A percentile compares a stretch with the other conserved stretches of the same genome.
phyloP scores from a whole-genome alignment of 1,139 yeast species.

The Candida sanyaensis region DNA sequence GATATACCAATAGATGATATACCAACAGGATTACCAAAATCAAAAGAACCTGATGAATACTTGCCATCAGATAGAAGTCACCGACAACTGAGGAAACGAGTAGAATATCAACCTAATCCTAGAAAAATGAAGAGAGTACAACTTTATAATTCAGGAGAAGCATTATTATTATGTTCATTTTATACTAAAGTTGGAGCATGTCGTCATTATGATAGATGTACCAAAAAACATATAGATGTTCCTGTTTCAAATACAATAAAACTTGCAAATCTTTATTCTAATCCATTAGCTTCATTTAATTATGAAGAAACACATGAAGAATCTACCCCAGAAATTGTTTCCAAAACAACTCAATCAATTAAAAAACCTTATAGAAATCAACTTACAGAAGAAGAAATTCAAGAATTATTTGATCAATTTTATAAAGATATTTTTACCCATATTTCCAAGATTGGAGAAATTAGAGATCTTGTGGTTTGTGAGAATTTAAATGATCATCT shows the following conservation, averaged over 20 bases:
- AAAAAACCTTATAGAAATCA: slow-evolving; percentile 6
- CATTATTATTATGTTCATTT: slow-evolving; percentile 44
- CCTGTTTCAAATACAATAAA: slow-evolving; percentile 63
- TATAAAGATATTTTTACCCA: slow-evolving; percentile 75
- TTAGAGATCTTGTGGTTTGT: slow-evolving; percentile 70
- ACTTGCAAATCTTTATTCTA: slow-evolving; percentile 68
- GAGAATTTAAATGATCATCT: slow-evolving; percentile 81
- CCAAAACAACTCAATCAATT: too few species aligned
- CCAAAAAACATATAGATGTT: slow-evolving; percentile 75
- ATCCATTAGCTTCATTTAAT: slow-evolving; percentile 47
- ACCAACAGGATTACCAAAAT: too few species aligned
- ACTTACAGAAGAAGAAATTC: slow-evolving; percentile 41
- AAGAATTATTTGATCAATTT: slow-evolving; percentile 60
- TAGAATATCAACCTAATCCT: background rate
- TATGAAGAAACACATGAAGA: slow-evolving; percentile 29
- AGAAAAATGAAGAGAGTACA: too few species aligned
- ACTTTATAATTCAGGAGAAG: background rate
- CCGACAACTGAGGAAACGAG: background rate
- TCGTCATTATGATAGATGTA: slow-evolving; percentile 89
- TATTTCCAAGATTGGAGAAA: slow-evolving; percentile 63
- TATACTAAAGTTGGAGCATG: slow-evolving; percentile 90
- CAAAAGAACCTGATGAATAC: too few species aligned
- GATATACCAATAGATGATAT: too few species aligned
- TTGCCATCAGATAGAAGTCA: background rate
- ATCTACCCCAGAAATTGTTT: too few species aligned